Evolutionary conservation across 2,329 filamentous ascomycete species (phyloP), one percentile per base, ranked within the genome.

Genomic region (Bipolaris oryzae): DNA sequence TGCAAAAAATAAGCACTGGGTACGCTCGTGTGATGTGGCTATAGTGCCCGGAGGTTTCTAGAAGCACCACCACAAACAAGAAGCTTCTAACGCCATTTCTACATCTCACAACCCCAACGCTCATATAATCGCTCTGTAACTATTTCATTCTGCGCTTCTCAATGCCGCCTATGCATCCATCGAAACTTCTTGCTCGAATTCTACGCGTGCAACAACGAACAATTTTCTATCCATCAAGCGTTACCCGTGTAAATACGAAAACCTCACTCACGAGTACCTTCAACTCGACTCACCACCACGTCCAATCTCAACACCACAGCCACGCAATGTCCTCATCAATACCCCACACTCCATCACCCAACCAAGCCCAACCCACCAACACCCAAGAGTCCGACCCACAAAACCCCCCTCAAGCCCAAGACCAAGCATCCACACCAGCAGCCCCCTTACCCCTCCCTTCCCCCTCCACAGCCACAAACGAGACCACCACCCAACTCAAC

Each of bases 401-500:
- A 3, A 15, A 38, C 15, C 21, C 28, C 1, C 4, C 39, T 2
- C 35, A 41, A 20, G 10, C 41, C 3, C 38, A 50, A 6, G 25
- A 50, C 48, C 9, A 33, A 50, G 11, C 23, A 35, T n/a, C 31
- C 46, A 39, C 16, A 43, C 11, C 35, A 45, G 46, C 41, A 45
- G 46, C 44, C 3, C 53, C 55, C 18, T 58, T 57, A 28, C 48
- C 39, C 6, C 55, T 55, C 7, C 54, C 54, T 7, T 18, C 13
- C 18, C 53, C 21, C 13, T 20, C 55, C 18, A 41, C 33, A 4
- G 33, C 33, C 3, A 43, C 52, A n/a, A 35, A 58, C 1, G 21
- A 38, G 44, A 54, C 60, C 15, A 60, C 57, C 15, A 60, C 57
- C 15, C 50, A 55, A 50, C 54, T 78, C 42, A 69, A 76, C 50